Evolutionary conservation across 2,329 filamentous ascomycete species (phyloP).

Genomic region (Talaromyces amestolkiae): DNA sequence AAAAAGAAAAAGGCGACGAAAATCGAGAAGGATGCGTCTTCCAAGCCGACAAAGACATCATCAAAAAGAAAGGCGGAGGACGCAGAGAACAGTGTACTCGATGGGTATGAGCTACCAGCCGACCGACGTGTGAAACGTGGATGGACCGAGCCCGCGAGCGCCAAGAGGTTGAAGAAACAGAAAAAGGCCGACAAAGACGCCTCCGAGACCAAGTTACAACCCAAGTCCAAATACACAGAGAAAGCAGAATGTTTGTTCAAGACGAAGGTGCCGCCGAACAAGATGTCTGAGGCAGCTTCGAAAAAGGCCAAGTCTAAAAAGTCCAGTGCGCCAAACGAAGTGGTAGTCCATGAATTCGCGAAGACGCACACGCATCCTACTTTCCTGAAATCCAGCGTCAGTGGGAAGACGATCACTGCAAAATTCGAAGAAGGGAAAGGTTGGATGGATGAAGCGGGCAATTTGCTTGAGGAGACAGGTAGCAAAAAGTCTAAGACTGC

Average conservation of each 20-base stretch:
- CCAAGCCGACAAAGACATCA: constrained; percentile 8
- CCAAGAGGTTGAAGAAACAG: constrained; percentile 44
- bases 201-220: constrained; percentile 56
- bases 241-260: constrained; percentile 81
- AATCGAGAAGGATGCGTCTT: constrained; percentile 26
- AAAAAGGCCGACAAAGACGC: constrained; percentile 53
- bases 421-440: constrained; percentile 81
- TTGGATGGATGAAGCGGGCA: constrained; percentile 79
- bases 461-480: constrained; percentile 56
- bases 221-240: constrained; percentile 76
- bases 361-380: constrained; percentile 78
- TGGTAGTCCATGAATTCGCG: constrained; percentile 83
- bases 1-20: constrained; percentile 35
- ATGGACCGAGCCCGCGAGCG: constrained; percentile 69
- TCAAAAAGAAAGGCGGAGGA: constrained; percentile 49
- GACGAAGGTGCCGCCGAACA: constrained; percentile 67
- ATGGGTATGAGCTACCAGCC: constrained; percentile 68
- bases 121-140: constrained; percentile 82
- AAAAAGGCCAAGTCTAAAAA: constrained; percentile 55
- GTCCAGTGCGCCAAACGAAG: constrained; percentile 60
- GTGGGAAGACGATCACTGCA: constrained; percentile 49
- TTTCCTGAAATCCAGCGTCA: constrained; percentile 64
- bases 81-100: constrained; percentile 55
- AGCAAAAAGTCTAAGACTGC: constrained; percentile 31
- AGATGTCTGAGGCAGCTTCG: constrained; percentile 29